Percentiles rank a stretch among this genome's conserved stretches.
These are phyloP conservation scores for Phytophthora pisi DNA, from an alignment of 352 stramenopile species.

Conservation along the genomic window DNA sequence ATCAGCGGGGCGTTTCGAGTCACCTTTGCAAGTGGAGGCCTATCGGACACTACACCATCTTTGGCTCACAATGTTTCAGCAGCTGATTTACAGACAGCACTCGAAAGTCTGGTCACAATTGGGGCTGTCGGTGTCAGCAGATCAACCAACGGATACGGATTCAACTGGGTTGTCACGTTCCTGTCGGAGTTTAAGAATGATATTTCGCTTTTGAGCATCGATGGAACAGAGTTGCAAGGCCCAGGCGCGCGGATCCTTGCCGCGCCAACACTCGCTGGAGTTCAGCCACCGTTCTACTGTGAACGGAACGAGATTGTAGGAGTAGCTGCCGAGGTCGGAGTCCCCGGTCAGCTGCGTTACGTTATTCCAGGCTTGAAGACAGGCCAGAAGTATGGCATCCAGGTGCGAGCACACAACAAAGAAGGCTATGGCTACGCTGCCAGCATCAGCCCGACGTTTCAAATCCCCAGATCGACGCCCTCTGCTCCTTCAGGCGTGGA, in stretches of 20 bases:
- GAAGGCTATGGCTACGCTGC: conserved; percentile 63
- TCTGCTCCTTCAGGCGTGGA: conserved; percentile 43
- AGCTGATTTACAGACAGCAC: conserved; percentile 71
- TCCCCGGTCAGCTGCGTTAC: conserved; percentile 36
- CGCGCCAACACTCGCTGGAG: conserved; percentile 66
- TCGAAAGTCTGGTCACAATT: conserved; percentile 91
- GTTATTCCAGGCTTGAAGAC: conserved; percentile 58
- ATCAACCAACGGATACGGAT: conserved; percentile 93
- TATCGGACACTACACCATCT: conserved; percentile 87
- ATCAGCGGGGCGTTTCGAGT: conserved; percentile 93
- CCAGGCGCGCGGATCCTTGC: conserved; percentile 86
- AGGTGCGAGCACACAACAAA: conserved; percentile 64
- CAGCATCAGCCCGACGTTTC: conserved; percentile 55
- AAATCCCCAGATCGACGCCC: conserved; percentile 61
- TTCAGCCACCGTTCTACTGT: conserved; percentile 77
- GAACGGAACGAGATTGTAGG: conserved; percentile 53
- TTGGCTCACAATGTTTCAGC: conserved; percentile 91
- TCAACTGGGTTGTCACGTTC: conserved; percentile 97
- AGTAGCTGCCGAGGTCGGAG: conserved; percentile 36
- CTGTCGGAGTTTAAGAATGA: conserved; percentile 82
- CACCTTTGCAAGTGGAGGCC: conserved; percentile 58
- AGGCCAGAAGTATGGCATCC: conserved; percentile 63
- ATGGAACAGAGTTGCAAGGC: conserved; percentile 92
- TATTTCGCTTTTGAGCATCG: conserved; percentile 84
- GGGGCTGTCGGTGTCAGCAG: conserved; percentile 88